These are phyloP conservation scores for Melocanna baccifera DNA, from an alignment of 176 grass and related monocot genomes.

Conservation along the genomic window DNA sequence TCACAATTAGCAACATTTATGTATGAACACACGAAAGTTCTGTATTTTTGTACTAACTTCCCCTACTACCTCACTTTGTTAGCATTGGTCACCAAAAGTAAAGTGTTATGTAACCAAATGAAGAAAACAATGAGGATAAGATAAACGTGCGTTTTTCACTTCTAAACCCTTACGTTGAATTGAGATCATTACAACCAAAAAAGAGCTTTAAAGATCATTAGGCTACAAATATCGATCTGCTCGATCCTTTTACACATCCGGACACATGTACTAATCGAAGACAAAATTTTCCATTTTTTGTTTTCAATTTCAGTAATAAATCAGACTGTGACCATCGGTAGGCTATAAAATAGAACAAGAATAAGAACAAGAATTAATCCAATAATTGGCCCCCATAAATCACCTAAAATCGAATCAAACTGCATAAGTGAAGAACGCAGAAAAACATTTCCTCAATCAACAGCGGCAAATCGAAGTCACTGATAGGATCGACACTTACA, in stretches of 20 bases:
- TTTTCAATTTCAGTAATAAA: neutral
- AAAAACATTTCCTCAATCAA: neutral
- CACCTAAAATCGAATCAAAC: neutral
- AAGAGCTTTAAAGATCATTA: neutral
- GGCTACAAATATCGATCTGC: neutral
- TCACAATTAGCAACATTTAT: neutral
- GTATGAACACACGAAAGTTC: neutral
- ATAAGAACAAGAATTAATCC: neutral
- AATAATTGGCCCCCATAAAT: neutral
- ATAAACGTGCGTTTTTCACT: neutral
- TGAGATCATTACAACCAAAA: neutral
- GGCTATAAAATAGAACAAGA: neutral
- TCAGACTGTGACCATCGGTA: neutral
- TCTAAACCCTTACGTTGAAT: neutral
- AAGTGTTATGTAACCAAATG: neutral
- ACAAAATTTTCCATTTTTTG: neutral
- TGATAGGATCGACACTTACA: neutral
- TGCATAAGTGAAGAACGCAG: neutral
- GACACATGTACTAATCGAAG: neutral
- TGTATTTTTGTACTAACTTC: neutral
- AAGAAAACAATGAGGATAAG: slow-evolving; percentile 2
- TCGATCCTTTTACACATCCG: neutral
- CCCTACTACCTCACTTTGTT: neutral
- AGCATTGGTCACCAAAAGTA: slow-evolving; percentile 18
- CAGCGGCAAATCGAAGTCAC: neutral